Conservation (phyloP, 2,329 filamentous ascomycete species). For the Diaporthe longicolla region DNA sequence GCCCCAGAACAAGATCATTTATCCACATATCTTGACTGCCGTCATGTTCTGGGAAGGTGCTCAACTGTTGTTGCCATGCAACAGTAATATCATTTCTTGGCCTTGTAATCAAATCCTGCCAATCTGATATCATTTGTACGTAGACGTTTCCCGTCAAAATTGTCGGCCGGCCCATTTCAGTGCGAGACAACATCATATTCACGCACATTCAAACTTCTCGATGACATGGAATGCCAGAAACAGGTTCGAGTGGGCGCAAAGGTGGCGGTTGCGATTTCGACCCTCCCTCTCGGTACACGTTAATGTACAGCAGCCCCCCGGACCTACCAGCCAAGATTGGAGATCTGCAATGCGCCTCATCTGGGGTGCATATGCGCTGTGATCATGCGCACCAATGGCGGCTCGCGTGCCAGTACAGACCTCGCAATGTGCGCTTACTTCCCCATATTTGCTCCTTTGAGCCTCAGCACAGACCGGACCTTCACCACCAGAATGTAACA, state of each 20-base stretch:
- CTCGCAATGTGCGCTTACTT: not conserved
- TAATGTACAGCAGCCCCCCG: conserved; percentile 11
- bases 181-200: not conserved
- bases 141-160: not conserved
- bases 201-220: not conserved
- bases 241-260: conserved; percentile 1
- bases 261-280: conserved; percentile 14
- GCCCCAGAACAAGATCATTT: not conserved
- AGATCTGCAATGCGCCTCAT: conserved; percentile 37
- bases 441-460: conserved; percentile 22
- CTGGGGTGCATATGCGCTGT: conserved; percentile 39
- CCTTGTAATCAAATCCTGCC: not conserved
- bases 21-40: not conserved
- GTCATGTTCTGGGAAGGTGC: conserved; percentile 17
- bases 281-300: conserved; percentile 33
- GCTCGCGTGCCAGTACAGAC: conserved; percentile 2
- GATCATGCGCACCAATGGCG: conserved; percentile 41
- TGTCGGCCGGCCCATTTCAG: not conserved
- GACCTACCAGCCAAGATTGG: conserved; percentile 25
- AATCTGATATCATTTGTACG: not conserved
- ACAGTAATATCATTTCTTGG: conserved; percentile 4
- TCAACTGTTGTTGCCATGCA: not conserved
- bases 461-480: conserved; percentile 28
- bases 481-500: conserved; percentile 30
- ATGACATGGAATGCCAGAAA: not conserved